phyloP scores from a whole-genome alignment of 75 land plant genomes.

The Sequoia sempervirens region DNA sequence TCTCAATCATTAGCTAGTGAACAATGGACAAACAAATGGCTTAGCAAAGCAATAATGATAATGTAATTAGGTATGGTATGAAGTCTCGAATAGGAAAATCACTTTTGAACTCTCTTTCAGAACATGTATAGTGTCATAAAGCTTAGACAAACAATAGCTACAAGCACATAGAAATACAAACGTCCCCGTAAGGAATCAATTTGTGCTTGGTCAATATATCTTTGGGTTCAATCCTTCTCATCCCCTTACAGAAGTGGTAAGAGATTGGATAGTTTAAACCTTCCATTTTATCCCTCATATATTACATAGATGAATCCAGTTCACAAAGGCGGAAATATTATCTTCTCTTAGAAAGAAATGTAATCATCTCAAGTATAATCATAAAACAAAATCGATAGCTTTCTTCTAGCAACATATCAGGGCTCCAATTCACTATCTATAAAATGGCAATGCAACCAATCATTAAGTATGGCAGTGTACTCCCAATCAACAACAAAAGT shows the following conservation, averaged over 20 bases:
- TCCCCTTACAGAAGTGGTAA: neutral
- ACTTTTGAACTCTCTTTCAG: too few relatives aligned
- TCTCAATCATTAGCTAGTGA: too few relatives aligned
- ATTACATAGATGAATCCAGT: neutral
- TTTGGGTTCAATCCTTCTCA: neutral
- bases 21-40: too few relatives aligned
- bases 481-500: neutral
- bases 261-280: neutral
- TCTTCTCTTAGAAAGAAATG: too few relatives aligned
- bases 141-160: too few relatives aligned
- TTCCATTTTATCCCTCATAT: neutral
- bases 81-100: too few relatives aligned
- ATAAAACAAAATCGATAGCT: neutral
- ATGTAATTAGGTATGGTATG: too few relatives aligned
- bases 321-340: neutral
- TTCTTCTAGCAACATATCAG: neutral
- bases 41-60: too few relatives aligned
- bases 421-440: neutral
- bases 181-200: neutral
- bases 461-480: neutral
- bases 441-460: neutral
- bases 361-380: neutral
- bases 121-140: too few relatives aligned
- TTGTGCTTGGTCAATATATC: neutral
- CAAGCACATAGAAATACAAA: neutral